Evolutionary conservation across 306 rosid species (phyloP).

Genomic region (Prinsepia uniflora): DNA sequence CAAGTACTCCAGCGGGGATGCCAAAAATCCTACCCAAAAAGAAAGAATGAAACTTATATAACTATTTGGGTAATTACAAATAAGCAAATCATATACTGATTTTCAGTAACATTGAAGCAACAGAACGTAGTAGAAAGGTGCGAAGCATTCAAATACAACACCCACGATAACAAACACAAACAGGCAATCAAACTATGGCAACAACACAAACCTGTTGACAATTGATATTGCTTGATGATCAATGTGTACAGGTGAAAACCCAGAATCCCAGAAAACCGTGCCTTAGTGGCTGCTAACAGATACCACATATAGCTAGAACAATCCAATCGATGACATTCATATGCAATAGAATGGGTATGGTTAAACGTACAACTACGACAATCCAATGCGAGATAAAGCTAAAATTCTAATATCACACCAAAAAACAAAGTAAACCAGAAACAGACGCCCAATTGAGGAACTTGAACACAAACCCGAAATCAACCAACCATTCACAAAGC

Average conservation of each 20-base stretch:
- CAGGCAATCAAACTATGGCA: neutral
- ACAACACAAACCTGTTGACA: neutral
- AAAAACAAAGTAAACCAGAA: neutral
- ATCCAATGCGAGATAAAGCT: neutral
- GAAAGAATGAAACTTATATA: conserved; percentile 16
- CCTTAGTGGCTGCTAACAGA: neutral
- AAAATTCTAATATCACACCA: neutral
- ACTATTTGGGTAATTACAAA: conserved; percentile 8
- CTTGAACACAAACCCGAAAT: conserved; percentile 1
- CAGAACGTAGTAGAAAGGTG: neutral
- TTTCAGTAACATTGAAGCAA: conserved; percentile 14
- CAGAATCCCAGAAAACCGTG: neutral
- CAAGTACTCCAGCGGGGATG: conserved; percentile 8
- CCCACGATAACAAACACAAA: neutral
- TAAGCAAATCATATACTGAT: neutral
- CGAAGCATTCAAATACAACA: neutral
- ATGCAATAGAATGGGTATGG: neutral
- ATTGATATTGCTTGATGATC: neutral
- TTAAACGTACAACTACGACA: neutral
- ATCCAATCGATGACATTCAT: neutral
- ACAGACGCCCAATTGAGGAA: neutral
- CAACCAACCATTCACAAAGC: conserved; percentile 7
- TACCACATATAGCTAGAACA: neutral
- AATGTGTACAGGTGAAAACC: conserved; percentile 1
- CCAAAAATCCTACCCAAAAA: conserved; percentile 28